Base-by-base conservation (phyloP, 371 early-diverging fungal genomes). In the Basidiobolus meristosporus region DNA sequence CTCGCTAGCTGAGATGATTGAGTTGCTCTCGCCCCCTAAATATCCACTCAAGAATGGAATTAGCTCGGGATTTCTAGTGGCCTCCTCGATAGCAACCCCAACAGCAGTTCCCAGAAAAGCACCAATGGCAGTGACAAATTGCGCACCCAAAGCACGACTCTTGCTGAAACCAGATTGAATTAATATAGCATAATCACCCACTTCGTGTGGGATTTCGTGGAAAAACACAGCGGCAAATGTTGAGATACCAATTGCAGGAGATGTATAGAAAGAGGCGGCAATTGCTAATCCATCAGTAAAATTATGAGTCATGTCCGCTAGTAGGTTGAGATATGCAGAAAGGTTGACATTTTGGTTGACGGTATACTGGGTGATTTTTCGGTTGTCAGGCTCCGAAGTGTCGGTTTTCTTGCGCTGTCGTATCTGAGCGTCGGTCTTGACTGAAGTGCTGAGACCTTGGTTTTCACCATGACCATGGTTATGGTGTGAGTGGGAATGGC, bases 261-360 rank as follows among this genome's bases (percentile, higher is more conserved):
- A 81, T 18, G 77, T 67, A 45, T 83, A 81, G 53, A 87, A 87
- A 3, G 82, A 77, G 0, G 85, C 84, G 1, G 87, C 78, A 72
- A 89, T 77, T 5, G 89, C 88, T n/a, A 89, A 58, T 10, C 90
- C 90, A 41, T 89, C 90, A n/a, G 87, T 82, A 45, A 87, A 79
- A 53, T 87, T 89, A 65, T 89, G 90, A 1, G 84, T 70, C 15
- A 78, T 78, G 47, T 87, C 88, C 7, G 88, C 90, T 43, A 89
- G 62, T 21, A 89, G 56, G 50, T 83, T 86, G 40, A 88, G 50
- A 43, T 83, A 84, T 0, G 84, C 82, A n/a, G 82, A 80, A 11
- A 73, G 52, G 49, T 75, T 76, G 54, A 81, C 67, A n/a, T n/a
- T n/a, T n/a, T n/a, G n/a, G n/a, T n/a, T n/a, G n/a, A n/a, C n/a